phyloP scores from a whole-genome alignment of 2,329 filamentous ascomycete species.

The Teratosphaeria pseudoeucalypti region DNA sequence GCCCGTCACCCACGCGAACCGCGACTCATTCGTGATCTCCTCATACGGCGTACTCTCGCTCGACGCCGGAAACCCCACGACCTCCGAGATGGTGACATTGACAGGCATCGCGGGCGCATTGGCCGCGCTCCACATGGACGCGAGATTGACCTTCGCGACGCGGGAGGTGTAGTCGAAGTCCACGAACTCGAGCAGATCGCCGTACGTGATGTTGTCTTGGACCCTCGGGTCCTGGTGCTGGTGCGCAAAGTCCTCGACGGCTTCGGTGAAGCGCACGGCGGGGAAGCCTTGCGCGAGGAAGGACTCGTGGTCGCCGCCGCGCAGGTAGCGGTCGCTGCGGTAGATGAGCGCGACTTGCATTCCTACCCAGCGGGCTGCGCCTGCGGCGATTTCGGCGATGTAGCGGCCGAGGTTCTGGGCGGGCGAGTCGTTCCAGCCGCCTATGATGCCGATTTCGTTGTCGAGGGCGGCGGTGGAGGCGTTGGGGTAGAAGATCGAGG shows the following conservation, averaged over 20 bases:
- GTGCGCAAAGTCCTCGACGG: constrained; percentile 47
- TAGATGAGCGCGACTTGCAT: constrained; percentile 50
- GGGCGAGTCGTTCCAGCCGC: constrained; percentile 46
- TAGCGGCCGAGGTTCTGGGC: constrained; percentile 46
- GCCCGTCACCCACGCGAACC: constrained; percentile 38
- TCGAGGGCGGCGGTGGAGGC: constrained; percentile 31
- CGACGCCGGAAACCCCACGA: constrained; percentile 18
- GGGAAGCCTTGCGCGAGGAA: constrained; percentile 48
- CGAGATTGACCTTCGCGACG: constrained; percentile 46
- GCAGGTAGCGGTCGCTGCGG: constrained; percentile 45
- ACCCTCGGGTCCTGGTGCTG: constrained; percentile 47
- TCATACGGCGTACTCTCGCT: constrained; percentile 13
- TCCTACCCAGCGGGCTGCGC: constrained; percentile 39
- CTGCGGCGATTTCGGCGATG: constrained; percentile 44
- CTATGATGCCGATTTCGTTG: constrained; percentile 34
- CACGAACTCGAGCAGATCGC: constrained; percentile 47
- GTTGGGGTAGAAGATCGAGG: constrained; percentile 35
- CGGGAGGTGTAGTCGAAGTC: constrained; percentile 46
- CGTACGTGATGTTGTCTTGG: constrained; percentile 42
- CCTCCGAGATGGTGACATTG: constrained; percentile 36
- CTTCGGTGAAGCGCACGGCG: constrained; percentile 48
- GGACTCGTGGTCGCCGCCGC: constrained; percentile 46
- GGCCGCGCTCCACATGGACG: constrained; percentile 44
- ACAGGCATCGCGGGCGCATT: constrained; percentile 40
- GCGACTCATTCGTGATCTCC: constrained; percentile 35